Evolutionary conservation across 2,329 filamentous ascomycete species (phyloP), one percentile per base, ranked within the genome.

Genomic region (Aureobasidium sp.): DNA sequence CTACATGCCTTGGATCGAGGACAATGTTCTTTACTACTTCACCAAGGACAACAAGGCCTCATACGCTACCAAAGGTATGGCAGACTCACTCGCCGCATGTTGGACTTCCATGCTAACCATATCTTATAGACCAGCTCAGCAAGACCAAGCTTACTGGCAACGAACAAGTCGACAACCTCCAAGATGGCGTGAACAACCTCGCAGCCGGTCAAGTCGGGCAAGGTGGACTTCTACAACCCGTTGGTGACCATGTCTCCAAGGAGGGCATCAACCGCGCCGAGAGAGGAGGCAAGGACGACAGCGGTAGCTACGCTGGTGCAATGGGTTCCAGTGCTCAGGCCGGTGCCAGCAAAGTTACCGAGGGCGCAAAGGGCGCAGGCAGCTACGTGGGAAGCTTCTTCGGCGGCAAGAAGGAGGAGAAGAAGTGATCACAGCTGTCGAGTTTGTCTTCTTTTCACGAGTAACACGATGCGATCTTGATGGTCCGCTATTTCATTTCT

Each of bases 1-100:
- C 68, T 91, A 88, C 87, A 81, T 89, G 71, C 88, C 88, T 0
- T 90, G 88, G 87, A 77, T 90, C 62, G 87, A 91, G 73, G 88
- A 91, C 72, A 29, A 45, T 63, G 89, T 89, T 71, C 80, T 91
- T 30, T 79, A 80, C 58, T 90, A 83, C 79, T 90, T 90, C 73
- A 88, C 86, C 68, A 87, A 86, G 65, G 86, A 90, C 70, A 91
- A 91, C 79, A 90, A 91, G 75, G 83, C 86, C 5, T 86, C 83
- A 70, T 90, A 90, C 69, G 78, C 83, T 6, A 81, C 86, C 1
- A 89, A 87, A 74, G 81, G 87, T 89, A 72, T 37, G 76, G 72
- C 42, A 30, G 3, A 27, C 27, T 50, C 15, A 15, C 37, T 6
- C 21, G 11, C n/a, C 9, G 8, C n/a, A 25, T 9, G 30, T 8